Base-by-base conservation (phyloP, 305 asterid species). In the Andrographis paniculata region DNA sequence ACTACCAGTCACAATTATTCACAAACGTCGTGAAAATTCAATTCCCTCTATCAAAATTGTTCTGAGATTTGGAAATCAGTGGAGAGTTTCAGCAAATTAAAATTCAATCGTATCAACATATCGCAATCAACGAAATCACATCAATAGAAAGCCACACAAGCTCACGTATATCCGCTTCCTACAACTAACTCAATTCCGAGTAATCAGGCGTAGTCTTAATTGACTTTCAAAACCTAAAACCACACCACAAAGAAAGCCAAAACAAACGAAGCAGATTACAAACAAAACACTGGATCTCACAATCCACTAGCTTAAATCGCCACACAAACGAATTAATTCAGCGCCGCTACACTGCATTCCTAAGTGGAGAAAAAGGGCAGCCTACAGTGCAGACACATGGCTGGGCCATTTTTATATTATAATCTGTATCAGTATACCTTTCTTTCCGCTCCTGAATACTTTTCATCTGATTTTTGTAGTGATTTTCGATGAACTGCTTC, bases 391-490 rank as follows among this genome's bases (percentile, higher is more conserved):
- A 44, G 42, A n/a, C 30, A 35, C 48, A 52, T 17, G 27, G 44
- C 6, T 4, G 6, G 30, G 30, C 6, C 30, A 8, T 4, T 4
- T 8, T 3, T 24, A 12, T 59, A 6, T 17, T 18, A 51, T 45
- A 40, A 9, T 19, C 2, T 11, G 42, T 24, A 56, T 30, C 33
- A n/a, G 48, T 45, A 24, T 50, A 80, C 89, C 89, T 78, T 36
- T 78, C 75, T 53, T 81, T 84, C 50, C 88, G 59, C 30, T 80
- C 84, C 55, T 73, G 81, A 40, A 77, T 80, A 71, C 71, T 75
- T 59, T 75, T 84, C 82, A 73, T 76, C 78, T 81, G 93, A 58
- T 66, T 78, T 56, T 65, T 78, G 58, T 81, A 81, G 78, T 81
- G 93, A 67, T 76, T 84, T 74, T 80, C 93, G 50, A 77, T 80